Base-by-base conservation (phyloP, 2,329 filamentous ascomycete species). In the Diaporthe aspalathi region DNA sequence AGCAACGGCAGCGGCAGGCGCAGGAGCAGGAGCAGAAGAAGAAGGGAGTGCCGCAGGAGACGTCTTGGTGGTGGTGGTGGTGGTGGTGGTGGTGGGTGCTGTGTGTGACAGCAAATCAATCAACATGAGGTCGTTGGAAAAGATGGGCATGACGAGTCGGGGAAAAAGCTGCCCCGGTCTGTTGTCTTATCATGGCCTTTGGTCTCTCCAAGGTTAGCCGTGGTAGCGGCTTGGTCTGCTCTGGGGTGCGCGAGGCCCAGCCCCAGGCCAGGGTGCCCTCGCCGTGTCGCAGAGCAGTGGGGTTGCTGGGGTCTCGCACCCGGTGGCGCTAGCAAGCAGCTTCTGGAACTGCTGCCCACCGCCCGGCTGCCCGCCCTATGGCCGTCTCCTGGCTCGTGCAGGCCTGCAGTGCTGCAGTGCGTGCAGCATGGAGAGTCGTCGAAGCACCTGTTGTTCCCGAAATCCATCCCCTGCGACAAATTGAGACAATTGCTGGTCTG, bases 331-430 rank as follows among this genome's bases (percentile, higher is more conserved):
- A 68, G 53, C 32, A 56, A 27, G 9, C 53, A 57, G 50, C 65
- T 47, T 56, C 29, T 68, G 43, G 53, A 29, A 29, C 50, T 49
- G 53, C 22, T 50, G 50, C 65, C 29, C 38, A 24, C 65, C 40
- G 2, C 35, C 11, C 24, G 5, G 8, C 5, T 5, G 32, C 32
- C 32, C 5, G 8, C 53, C 54, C 22, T 35, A 47, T 45, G 52
- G 53, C 47, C 66, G 50, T 17, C 66, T 60, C 17, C 66, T 68
- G 66, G 66, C 66, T 68, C 53, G 66, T 68, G 66, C 66, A 57
- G 43, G 5, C 66, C 50, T 60, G n/a, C 45, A 60, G 32, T n/a
- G n/a, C n/a, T n/a, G n/a, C n/a, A n/a, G n/a, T n/a, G n/a, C n/a
- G n/a, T n/a, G n/a, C n/a, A n/a, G n/a, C n/a, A n/a, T n/a, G n/a